Evolutionary conservation across 768 basidiomycete genomes (phyloP).

Genomic region (Mycena galopus): DNA sequence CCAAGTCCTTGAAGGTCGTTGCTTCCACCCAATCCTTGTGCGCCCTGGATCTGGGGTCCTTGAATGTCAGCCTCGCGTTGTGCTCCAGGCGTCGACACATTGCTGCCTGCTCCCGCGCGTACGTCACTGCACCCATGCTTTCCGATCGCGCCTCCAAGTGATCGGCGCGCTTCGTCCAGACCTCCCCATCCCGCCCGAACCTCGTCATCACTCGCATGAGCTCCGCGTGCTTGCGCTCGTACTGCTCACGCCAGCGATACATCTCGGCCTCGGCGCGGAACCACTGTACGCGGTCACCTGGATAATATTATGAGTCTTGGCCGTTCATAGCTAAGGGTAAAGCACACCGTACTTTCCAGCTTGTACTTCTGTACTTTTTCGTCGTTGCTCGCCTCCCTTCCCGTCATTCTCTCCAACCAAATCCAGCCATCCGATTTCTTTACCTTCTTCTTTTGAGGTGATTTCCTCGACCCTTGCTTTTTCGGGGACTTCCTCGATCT

Average conservation of each 20-base stretch:
- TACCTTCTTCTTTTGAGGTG: not conserved
- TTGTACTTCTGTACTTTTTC: not conserved
- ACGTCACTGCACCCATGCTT: not conserved
- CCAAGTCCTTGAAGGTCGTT: not conserved
- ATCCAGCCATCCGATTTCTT: not conserved
- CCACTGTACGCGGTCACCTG: not conserved
- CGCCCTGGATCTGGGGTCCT: slow-evolving; percentile 5
- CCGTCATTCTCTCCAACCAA: not conserved
- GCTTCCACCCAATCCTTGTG: not conserved
- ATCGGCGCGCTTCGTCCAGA: not conserved
- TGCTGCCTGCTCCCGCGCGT: slow-evolving; percentile 21
- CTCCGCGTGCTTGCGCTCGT: slow-evolving; percentile 13
- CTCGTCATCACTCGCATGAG: slow-evolving; percentile 14
- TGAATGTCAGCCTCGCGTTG: slow-evolving; percentile 7
- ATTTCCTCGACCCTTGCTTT: too few relatives aligned
- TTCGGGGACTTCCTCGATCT: too few relatives aligned
- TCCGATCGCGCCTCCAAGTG: not conserved
- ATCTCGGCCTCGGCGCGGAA: not conserved
- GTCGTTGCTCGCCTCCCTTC: not conserved
- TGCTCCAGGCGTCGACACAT: slow-evolving; percentile 18
- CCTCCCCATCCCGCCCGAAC: slow-evolving; percentile 3
- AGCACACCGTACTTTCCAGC: not conserved
- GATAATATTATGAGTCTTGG: not conserved
- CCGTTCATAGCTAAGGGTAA: not conserved
- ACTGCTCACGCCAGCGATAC: not conserved